Percentiles rank a stretch among this genome's conserved stretches.
Conservation (phyloP, 306 rosid species). For the Fragaria iinumae region DNA sequence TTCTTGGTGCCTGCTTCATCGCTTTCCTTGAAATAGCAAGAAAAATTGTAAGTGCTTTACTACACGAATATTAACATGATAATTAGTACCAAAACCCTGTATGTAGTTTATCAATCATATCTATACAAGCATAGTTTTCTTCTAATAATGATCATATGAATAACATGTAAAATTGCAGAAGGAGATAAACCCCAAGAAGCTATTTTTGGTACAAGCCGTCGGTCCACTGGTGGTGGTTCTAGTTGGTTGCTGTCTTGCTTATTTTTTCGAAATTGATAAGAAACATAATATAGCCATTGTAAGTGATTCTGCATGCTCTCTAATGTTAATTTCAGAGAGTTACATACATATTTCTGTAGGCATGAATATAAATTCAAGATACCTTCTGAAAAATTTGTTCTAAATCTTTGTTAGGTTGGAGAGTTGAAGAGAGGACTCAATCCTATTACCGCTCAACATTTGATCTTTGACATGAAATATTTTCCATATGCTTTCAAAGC, state of each 20-base stretch:
- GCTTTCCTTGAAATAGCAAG: conserved; percentile 50
- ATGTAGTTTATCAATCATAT: background rate
- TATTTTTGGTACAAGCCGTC: conserved; percentile 84
- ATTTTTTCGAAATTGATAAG: conserved; percentile 41
- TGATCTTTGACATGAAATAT: conserved; percentile 54
- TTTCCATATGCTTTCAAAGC: conserved; percentile 45
- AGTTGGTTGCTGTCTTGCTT: conserved; percentile 52
- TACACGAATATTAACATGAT: background rate
- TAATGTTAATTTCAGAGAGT: background rate
- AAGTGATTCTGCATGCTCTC: background rate
- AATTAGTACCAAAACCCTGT: background rate
- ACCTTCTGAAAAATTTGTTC: too few species aligned
- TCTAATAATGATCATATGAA: background rate
- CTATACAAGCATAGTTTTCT: background rate
- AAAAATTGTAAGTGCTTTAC: conserved; percentile 42
- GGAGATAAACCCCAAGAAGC: conserved; percentile 43
- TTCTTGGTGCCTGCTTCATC: conserved; percentile 55
- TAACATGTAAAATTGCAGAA: conserved; percentile 40
- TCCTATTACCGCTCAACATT: conserved; percentile 47
- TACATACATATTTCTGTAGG: too few species aligned
- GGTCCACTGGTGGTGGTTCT: conserved; percentile 63
- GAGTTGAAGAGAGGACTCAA: conserved; percentile 71
- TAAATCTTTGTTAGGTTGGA: conserved; percentile 57
- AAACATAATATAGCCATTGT: conserved; percentile 71
- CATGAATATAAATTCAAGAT: too few species aligned